Percentiles rank a stretch among this genome's conserved stretches.
These are phyloP conservation scores for Hordeum vulgare DNA, from an alignment of 176 grass and related monocot genomes.

Conservation along the genomic window DNA sequence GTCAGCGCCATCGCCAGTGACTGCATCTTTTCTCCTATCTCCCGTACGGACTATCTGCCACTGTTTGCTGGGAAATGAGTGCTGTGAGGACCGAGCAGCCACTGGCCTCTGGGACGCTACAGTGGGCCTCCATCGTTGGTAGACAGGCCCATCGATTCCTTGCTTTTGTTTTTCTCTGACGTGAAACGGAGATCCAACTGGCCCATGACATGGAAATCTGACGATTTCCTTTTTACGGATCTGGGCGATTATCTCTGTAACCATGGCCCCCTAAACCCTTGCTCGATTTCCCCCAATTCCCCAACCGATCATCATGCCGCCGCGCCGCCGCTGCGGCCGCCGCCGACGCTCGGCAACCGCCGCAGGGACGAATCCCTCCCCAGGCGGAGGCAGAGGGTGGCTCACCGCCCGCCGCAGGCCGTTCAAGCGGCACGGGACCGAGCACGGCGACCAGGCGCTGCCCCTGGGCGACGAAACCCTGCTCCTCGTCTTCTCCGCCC, in stretches of 20 bases:
- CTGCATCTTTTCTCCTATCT: too few relatives aligned
- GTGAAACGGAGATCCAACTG: neutral
- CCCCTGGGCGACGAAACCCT: neutral
- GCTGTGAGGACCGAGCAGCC: too few relatives aligned
- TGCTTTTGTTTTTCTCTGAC: neutral
- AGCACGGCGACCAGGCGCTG: neutral
- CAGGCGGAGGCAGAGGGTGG: neutral
- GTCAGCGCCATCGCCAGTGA: too few relatives aligned
- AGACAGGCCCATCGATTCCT: neutral
- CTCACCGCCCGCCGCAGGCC: neutral
- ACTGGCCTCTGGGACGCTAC: too few relatives aligned
- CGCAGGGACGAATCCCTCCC: neutral
- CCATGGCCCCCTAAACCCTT: neutral
- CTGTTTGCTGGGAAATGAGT: too few relatives aligned
- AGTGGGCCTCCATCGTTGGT: too few relatives aligned
- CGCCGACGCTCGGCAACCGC: neutral
- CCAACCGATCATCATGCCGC: neutral
- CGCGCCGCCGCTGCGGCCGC: neutral
- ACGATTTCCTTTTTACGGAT: too few relatives aligned
- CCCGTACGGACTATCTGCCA: too few relatives aligned
- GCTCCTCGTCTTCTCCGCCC: slow-evolving; percentile 8
- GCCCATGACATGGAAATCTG: neutral
- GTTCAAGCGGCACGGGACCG: neutral
- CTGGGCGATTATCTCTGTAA: neutral
- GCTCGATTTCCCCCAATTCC: neutral